Evolutionary conservation across 2,329 filamentous ascomycete genomes (phyloP).

Genomic region (Neospermospora avenae): DNA sequence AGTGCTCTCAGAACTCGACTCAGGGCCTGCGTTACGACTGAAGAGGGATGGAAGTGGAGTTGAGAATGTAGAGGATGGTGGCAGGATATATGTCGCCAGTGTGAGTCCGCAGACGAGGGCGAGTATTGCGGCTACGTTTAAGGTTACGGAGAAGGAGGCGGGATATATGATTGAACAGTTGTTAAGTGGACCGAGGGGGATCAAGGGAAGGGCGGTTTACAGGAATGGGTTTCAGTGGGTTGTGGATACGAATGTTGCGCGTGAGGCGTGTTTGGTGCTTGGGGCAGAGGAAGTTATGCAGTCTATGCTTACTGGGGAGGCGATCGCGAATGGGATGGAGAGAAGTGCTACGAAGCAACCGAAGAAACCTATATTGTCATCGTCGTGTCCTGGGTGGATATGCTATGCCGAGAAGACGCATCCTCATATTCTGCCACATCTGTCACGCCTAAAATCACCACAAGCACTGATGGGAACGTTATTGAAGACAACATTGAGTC

Average conservation of each 20-base stretch:
- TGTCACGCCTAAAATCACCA: slow-evolving; percentile 89
- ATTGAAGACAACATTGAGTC: slow-evolving; percentile 80
- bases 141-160: slow-evolving; percentile 68
- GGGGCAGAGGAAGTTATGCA: slow-evolving; percentile 68
- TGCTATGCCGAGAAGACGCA: slow-evolving; percentile 99
- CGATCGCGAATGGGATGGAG: slow-evolving; percentile 1
- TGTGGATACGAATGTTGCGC: slow-evolving; percentile 80
- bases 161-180: slow-evolving; percentile 81
- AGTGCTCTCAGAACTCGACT: slow-evolving; percentile 78
- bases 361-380: slow-evolving; percentile 68
- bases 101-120: slow-evolving; percentile 89
- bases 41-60: slow-evolving; percentile 39
- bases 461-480: slow-evolving; percentile 89
- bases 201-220: slow-evolving; percentile 67
- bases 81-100: slow-evolving; percentile 87
- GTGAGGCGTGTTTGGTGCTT: slow-evolving; percentile 79
- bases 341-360: slow-evolving; percentile 20
- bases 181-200: slow-evolving; percentile 65
- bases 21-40: slow-evolving; percentile 46
- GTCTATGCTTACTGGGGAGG: slow-evolving; percentile 28
- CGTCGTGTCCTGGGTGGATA: slow-evolving; percentile 95
- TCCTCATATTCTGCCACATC: slow-evolving; percentile 84
- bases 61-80: slow-evolving; percentile 51
- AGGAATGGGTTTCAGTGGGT: slow-evolving; percentile 84
- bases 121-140: slow-evolving; percentile 81